A percentile compares a stretch with the other conserved stretches of the same genome.
Evolutionary conservation across 805 yeast species (phyloP).

Genomic region (Cyberlindnera petersonii): DNA sequence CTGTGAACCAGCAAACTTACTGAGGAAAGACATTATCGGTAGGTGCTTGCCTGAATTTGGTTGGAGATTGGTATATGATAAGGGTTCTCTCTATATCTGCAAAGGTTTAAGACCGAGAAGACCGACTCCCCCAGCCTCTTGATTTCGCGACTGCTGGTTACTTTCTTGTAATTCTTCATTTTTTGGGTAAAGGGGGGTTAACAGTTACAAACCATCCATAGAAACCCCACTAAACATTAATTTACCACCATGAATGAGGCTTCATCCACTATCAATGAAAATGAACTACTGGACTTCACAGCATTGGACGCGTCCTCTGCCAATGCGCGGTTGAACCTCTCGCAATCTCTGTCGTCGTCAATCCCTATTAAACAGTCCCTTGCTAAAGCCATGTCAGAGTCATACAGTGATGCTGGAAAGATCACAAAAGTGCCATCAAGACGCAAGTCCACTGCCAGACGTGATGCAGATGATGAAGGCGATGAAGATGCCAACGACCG

Average conservation of each 20-base stretch:
- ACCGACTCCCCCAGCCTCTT: neutral
- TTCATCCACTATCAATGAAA: conserved; percentile 16
- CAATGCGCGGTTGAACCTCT: conserved; percentile 9
- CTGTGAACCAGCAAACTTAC: conserved; percentile 8
- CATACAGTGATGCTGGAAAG: conserved; percentile 20
- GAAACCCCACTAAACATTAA: neutral
- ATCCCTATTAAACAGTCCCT: conserved; percentile 26
- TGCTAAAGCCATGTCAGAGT: conserved; percentile 25
- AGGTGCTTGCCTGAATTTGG: neutral
- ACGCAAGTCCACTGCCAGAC: conserved; percentile 19
- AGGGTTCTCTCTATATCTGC: too few relatives aligned
- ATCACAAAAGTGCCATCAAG: conserved; percentile 20
- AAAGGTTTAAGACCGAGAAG: neutral
- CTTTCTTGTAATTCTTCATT: too few relatives aligned
- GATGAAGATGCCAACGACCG: conserved; percentile 38
- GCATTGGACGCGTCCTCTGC: conserved; percentile 17
- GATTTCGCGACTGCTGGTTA: too few relatives aligned
- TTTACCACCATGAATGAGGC: conserved; percentile 1
- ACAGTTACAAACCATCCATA: too few relatives aligned
- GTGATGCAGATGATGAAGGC: conserved; percentile 17
- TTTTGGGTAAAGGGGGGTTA: too few relatives aligned
- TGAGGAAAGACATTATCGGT: conserved; percentile 8
- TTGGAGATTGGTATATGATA: too few relatives aligned
- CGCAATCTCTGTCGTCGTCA: conserved; percentile 16
- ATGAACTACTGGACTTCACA: conserved; percentile 22